phyloP scores from a whole-genome alignment of 495 filamentous ascomycete genomes.

The Pseudevernia furfuracea region DNA sequence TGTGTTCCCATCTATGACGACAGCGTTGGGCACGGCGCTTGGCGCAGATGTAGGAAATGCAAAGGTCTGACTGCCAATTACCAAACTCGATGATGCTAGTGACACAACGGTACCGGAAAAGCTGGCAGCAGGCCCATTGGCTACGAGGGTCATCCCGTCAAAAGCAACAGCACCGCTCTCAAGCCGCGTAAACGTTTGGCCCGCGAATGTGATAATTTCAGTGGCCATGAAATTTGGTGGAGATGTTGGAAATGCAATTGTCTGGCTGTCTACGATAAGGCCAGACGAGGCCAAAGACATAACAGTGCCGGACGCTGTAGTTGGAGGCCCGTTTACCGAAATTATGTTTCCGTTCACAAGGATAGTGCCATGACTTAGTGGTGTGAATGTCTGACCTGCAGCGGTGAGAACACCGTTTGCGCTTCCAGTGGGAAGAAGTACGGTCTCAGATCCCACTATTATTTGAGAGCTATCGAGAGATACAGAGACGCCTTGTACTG shows the following conservation, averaged over 20 bases:
- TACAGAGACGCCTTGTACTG: background rate
- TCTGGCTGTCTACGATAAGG: background rate
- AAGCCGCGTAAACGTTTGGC: background rate
- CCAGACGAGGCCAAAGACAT: background rate
- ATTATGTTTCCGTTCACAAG: background rate
- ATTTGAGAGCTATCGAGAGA: background rate
- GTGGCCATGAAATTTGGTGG: background rate
- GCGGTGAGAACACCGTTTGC: background rate
- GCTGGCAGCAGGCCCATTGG: background rate
- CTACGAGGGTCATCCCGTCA: background rate
- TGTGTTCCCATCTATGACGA: background rate
- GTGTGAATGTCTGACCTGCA: background rate
- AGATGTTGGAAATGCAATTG: background rate
- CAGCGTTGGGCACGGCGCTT: background rate
- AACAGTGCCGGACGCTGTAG: background rate
- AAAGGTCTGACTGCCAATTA: background rate
- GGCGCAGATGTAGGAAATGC: background rate
- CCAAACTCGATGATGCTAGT: background rate
- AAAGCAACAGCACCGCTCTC: background rate
- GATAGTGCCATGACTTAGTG: background rate
- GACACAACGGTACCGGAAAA: background rate
- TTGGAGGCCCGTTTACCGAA: background rate
- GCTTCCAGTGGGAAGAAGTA: background rate
- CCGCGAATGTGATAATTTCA: background rate
- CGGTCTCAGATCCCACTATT: background rate